Conservation (phyloP, 768 basidiomycete species). For the Tylopilus intermedius region DNA sequence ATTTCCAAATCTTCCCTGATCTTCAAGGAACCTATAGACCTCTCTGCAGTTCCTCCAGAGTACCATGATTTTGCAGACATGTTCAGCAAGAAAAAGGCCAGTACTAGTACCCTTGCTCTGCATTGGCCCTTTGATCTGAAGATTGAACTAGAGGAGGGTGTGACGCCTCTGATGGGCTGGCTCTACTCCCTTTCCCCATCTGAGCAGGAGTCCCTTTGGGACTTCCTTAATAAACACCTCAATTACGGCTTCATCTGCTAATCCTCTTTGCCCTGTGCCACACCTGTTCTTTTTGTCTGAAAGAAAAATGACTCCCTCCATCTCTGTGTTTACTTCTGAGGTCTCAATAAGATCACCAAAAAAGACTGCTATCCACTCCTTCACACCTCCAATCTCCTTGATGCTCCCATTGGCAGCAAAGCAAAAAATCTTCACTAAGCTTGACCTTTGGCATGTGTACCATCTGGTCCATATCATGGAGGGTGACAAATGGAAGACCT, state of each 20-base stretch:
- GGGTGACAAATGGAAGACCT: not conserved
- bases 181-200: not conserved
- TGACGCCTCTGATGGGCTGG: not conserved
- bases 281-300: not conserved
- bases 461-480: not conserved
- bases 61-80: not conserved
- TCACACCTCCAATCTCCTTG: not conserved
- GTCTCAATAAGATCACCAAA: not conserved
- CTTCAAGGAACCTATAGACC: not conserved
- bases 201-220: not conserved
- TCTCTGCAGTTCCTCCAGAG: not conserved
- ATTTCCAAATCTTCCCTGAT: not conserved
- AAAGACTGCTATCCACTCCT: not conserved
- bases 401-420: not conserved
- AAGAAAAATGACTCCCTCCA: not conserved
- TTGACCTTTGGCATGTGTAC: too few species aligned
- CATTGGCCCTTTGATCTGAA: not conserved
- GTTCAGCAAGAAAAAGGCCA: not conserved
- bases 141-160: not conserved
- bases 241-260: not conserved
- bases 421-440: not conserved
- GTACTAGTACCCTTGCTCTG: not conserved
- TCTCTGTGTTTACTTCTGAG: not conserved
- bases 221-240: not conserved
- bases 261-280: not conserved